phyloP scores from a whole-genome alignment of 2,329 filamentous ascomycete genomes.

The Exophiala xenobiotica region DNA sequence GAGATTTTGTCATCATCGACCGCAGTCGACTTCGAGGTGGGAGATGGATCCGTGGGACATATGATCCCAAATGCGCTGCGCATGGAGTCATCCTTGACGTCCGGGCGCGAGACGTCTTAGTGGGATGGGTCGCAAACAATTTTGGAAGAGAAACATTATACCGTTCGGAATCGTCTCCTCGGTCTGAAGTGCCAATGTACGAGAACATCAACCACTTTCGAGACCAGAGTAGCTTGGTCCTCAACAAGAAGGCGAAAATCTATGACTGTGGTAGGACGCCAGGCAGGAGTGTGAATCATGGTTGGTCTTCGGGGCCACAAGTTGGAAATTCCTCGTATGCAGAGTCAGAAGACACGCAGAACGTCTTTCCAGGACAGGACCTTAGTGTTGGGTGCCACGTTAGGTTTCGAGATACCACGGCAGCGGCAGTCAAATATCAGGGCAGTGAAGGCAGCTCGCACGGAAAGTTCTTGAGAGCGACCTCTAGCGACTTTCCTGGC shows the following conservation, averaged over 20 bases:
- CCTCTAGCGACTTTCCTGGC: conserved; percentile 50
- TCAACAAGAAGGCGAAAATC: conserved; percentile 13
- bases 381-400: conserved; percentile 50
- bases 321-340: not conserved
- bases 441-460: conserved; percentile 37
- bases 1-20: conserved; percentile 52
- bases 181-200: conserved; percentile 24
- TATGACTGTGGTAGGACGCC: conserved; percentile 31
- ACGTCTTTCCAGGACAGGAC: conserved; percentile 29
- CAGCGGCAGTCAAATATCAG: conserved; percentile 54
- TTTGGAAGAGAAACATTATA: not conserved
- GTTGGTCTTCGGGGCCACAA: not conserved
- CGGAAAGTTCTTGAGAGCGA: conserved; percentile 46
- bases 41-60: conserved; percentile 54
- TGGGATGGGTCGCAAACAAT: conserved; percentile 55
- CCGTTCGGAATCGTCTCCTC: conserved; percentile 6
- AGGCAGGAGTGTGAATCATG: not conserved
- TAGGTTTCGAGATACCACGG: conserved; percentile 54
- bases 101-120: conserved; percentile 45
- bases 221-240: conserved; percentile 26
- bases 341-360: not conserved
- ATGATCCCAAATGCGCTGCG: conserved; percentile 47
- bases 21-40: conserved; percentile 53
- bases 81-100: conserved; percentile 55
- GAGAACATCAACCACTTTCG: conserved; percentile 28